A percentile compares a stretch with the other conserved stretches of the same genome.
These are phyloP conservation scores for Monosporascus ibericus DNA, from an alignment of 2,329 filamentous ascomycete genomes.

Conservation along the genomic window DNA sequence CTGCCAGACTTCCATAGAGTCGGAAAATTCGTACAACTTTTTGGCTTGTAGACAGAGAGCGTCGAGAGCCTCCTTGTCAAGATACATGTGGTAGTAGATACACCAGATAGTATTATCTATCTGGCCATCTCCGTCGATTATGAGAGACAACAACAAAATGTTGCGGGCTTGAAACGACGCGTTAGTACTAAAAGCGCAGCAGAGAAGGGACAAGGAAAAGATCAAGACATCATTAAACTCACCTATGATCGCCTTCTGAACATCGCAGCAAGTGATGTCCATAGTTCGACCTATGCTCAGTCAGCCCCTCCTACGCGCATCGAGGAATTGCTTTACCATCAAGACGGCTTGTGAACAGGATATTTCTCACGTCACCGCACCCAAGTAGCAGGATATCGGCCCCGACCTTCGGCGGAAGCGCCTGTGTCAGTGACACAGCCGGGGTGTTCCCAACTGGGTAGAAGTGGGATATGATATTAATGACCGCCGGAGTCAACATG, in stretches of 20 bases:
- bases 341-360: slow-evolving; percentile 46
- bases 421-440: slow-evolving; percentile 10
- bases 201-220: slow-evolving; percentile 1
- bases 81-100: slow-evolving; percentile 48
- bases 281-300: slow-evolving; percentile 28
- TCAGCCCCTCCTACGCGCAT: slow-evolving; percentile 13
- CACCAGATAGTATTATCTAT: slow-evolving; percentile 38
- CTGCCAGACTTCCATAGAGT: slow-evolving; percentile 38
- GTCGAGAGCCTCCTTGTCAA: slow-evolving; percentile 31
- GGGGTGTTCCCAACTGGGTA: slow-evolving; percentile 12
- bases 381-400: slow-evolving; percentile 43
- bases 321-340: slow-evolving; percentile 27
- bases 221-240: slow-evolving; percentile 5
- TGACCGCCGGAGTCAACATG: slow-evolving; percentile 7
- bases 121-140: slow-evolving; percentile 33
- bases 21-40: slow-evolving; percentile 34
- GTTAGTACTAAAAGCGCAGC: background rate
- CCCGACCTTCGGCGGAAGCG: slow-evolving; percentile 7
- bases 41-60: slow-evolving; percentile 35
- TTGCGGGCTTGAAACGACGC: slow-evolving; percentile 42
- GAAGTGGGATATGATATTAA: slow-evolving; percentile 6
- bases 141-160: slow-evolving; percentile 42
- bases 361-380: slow-evolving; percentile 49
- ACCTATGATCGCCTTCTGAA: slow-evolving; percentile 45
- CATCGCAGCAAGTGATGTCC: slow-evolving; percentile 53